Percentiles rank a stretch among this genome's conserved stretches.
These are phyloP conservation scores for Rhynchosporium graminicola DNA, from an alignment of 2,329 filamentous ascomycete genomes.

Conservation along the genomic window DNA sequence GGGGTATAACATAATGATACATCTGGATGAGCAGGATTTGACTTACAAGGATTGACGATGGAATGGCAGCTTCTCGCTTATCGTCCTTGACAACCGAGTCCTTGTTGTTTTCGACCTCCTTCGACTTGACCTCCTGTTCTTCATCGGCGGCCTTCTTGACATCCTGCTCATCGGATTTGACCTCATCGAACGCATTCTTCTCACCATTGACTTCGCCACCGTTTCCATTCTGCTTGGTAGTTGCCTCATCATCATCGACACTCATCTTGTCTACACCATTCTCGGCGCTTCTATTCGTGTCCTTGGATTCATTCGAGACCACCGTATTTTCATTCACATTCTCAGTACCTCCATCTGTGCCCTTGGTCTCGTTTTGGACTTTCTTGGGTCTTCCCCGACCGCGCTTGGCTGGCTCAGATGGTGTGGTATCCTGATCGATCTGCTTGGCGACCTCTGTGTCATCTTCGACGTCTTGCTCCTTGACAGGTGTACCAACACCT, in stretches of 20 bases:
- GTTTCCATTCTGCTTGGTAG: slow-evolving; percentile 20
- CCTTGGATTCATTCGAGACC: slow-evolving; percentile 38
- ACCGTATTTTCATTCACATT: slow-evolving; percentile 1
- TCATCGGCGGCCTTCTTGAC: slow-evolving; percentile 34
- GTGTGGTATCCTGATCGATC: background rate
- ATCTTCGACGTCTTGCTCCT: slow-evolving; percentile 7
- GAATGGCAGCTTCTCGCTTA: slow-evolving; percentile 41
- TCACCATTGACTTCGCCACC: slow-evolving; percentile 17
- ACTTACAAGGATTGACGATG: slow-evolving; percentile 56
- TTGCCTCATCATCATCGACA: slow-evolving; percentile 20
- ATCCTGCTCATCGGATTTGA: slow-evolving; percentile 36
- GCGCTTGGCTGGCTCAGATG: slow-evolving; percentile 40
- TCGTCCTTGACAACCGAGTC: slow-evolving; percentile 38
- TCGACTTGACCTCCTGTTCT: slow-evolving; percentile 32
- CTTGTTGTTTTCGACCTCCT: slow-evolving; percentile 37
- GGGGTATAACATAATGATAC: no score
- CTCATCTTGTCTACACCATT: background rate
- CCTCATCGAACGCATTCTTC: slow-evolving; percentile 38
- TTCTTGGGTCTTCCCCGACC: slow-evolving; percentile 35
- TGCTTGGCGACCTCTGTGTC: background rate
- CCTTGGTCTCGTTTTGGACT: slow-evolving; percentile 39
- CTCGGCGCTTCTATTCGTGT: slow-evolving; percentile 22
- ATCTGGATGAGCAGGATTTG: no score
- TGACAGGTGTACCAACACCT: background rate
- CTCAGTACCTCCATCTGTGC: slow-evolving; percentile 22